These are phyloP conservation scores for Saturnispora serradocipensis DNA, from an alignment of 805 yeast genomes.

Conservation along the genomic window DNA sequence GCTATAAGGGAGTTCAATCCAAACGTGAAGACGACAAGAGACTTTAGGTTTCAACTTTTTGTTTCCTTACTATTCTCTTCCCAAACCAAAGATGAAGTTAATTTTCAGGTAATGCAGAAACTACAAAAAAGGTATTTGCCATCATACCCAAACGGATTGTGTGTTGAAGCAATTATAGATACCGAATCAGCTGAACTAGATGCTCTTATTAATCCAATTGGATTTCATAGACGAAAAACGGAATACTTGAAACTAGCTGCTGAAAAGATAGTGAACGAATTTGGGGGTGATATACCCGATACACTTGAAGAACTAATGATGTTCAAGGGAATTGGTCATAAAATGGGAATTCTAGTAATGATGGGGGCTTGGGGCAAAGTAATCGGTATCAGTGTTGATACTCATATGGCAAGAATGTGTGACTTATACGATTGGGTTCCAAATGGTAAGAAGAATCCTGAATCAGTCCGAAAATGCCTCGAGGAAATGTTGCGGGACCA, in stretches of 20 bases:
- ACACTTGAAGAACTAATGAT: constrained; percentile 53
- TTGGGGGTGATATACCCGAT: constrained; percentile 64
- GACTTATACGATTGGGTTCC: constrained; percentile 76
- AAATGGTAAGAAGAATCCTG: constrained; percentile 51
- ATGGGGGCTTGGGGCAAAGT: constrained; percentile 76
- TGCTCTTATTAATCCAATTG: constrained; percentile 63
- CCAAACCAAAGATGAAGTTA: constrained; percentile 86
- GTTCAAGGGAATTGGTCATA: constrained; percentile 92
- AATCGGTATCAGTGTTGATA: constrained; percentile 89
- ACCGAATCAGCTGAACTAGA: constrained; percentile 53
- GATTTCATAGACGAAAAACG: constrained; percentile 80
- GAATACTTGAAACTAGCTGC: constrained; percentile 55
- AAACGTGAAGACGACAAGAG: constrained; percentile 14
- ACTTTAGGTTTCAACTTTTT: constrained; percentile 61
- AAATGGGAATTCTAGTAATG: constrained; percentile 78
- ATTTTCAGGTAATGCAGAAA: constrained; percentile 58
- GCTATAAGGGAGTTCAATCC: constrained; percentile 4
- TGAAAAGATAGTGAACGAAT: constrained; percentile 38
- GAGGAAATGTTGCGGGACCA: constrained; percentile 62
- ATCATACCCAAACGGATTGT: constrained; percentile 42
- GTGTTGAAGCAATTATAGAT: constrained; percentile 42
- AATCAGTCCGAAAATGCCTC: constrained; percentile 56
- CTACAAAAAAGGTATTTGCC: constrained; percentile 41
- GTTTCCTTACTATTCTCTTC: constrained; percentile 81
- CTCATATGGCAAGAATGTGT: constrained; percentile 75